phyloP scores from a whole-genome alignment of 2,329 filamentous ascomycete species.

The Truncatella angustata region DNA sequence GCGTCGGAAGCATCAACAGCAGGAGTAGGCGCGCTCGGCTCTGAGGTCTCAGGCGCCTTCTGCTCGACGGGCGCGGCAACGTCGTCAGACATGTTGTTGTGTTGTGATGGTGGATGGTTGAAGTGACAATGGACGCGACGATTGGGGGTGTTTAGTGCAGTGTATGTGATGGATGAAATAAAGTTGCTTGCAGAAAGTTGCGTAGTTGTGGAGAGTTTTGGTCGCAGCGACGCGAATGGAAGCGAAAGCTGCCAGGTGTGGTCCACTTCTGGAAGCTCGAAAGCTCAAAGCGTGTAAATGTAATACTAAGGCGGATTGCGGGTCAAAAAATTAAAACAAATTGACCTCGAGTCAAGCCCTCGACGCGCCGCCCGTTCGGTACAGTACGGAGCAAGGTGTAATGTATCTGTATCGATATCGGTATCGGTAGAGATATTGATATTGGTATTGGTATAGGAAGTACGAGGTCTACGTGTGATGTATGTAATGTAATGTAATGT shows the following conservation, averaged over 20 bases:
- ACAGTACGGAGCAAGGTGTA: no score
- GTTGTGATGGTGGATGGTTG: no score
- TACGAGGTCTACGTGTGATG: neutral
- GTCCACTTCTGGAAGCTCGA: conserved; percentile 6
- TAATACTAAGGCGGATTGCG: conserved; percentile 2
- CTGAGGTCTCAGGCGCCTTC: conserved; percentile 7
- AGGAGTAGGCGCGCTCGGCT: conserved; percentile 9
- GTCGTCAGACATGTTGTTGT: conserved; percentile 32
- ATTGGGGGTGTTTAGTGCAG: neutral
- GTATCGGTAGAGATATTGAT: no score
- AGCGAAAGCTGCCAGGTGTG: neutral
- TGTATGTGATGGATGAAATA: conserved; percentile 1
- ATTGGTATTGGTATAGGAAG: no score
- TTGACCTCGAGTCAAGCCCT: neutral
- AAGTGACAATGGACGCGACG: neutral
- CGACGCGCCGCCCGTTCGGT: conserved; percentile 4
- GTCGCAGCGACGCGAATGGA: conserved; percentile 1
- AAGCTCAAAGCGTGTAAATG: conserved; percentile 7
- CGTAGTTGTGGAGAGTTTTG: conserved; percentile 6
- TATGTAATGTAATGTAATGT: neutral
- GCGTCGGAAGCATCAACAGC: conserved; percentile 2
- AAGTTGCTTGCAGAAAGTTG: neutral
- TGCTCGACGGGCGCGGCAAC: conserved; percentile 19
- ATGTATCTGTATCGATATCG: no score
- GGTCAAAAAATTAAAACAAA: neutral